Base-by-base conservation (phyloP, 1,139 yeast species). In the Magnusiomyces suaveolens region DNA sequence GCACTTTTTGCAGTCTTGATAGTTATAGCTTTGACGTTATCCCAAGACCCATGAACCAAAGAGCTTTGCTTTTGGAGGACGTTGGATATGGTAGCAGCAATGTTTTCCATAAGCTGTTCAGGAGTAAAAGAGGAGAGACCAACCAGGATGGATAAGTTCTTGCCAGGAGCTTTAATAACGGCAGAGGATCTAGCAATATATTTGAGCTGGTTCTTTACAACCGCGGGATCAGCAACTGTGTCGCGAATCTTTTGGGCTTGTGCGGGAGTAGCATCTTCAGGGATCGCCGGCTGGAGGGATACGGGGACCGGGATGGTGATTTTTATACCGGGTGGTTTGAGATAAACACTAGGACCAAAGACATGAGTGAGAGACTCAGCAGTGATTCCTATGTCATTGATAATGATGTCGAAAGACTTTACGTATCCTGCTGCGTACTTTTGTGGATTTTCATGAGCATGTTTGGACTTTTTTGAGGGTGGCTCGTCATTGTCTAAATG, bases 301-400 rank as follows among this genome's bases (percentile, higher is more conserved):
- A 64, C 41, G 0, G 60, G 59, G 8, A 65, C 57, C 1, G 67
- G 66, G 8, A 64, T 53, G 2, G 67, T 67, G 56, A 64, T 59
- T 29, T 59, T 58, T 36, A 56, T 56, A 39, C 63, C 64, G 16
- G 65, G 57, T 1, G 53, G 46, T 47, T 54, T 54, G 47, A 60
- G 62, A 57, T 64, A 64, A 38, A 62, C 57, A 26, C 53, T 51
- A 14, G 60, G 54, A 12, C 66, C 65, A 1, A 65, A 54, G 18
- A 62, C 52, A 10, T 60, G 60, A 6, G 64, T 63, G 16, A 64
- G 52, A 38, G 59, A 48, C 20, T 60, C 59, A 1, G 56, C 26
- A 14, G 58, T 59, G 3, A 65, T 57, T 46, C 57, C 58, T 18
- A 58, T 62, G 47, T 65, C 67, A 10, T 57, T 60, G 1, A 64